Evolutionary conservation across 768 basidiomycete species (phyloP).

Genomic region (Amanita molliuscula): DNA sequence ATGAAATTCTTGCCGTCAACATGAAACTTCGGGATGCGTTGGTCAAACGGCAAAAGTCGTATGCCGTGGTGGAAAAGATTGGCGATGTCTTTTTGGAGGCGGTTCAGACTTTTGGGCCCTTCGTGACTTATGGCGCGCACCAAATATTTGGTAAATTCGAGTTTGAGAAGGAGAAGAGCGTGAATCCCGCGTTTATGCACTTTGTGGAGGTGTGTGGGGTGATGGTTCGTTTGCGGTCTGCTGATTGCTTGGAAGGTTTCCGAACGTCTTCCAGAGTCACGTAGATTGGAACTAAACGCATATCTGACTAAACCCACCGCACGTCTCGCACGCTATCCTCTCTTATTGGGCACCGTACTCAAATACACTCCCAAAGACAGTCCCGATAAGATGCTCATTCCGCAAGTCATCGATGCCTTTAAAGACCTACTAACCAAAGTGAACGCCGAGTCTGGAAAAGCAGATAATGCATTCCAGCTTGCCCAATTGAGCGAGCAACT

Average conservation of each 20-base stretch:
- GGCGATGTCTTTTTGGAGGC: constrained; percentile 85
- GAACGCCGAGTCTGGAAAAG: constrained; percentile 88
- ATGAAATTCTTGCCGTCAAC: constrained; percentile 89
- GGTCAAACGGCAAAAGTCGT: constrained; percentile 90
- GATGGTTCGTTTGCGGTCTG: not conserved
- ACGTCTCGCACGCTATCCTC: constrained; percentile 91
- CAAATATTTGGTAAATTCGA: constrained; percentile 98
- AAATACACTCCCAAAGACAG: constrained; percentile 90
- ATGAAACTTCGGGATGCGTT: constrained; percentile 86
- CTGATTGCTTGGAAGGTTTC: constrained; percentile 44
- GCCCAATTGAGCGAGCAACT: constrained; percentile 90
- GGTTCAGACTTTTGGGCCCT: constrained; percentile 84
- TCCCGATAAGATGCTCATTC: constrained; percentile 70
- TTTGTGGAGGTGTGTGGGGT: constrained; percentile 79
- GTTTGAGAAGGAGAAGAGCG: constrained; percentile 96
- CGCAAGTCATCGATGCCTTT: constrained; percentile 67
- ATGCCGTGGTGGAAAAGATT: constrained; percentile 85
- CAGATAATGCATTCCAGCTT: constrained; percentile 94
- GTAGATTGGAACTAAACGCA: constrained; percentile 94
- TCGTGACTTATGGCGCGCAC: constrained; percentile 92
- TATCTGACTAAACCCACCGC: constrained; percentile 98
- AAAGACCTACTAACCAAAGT: constrained; percentile 80
- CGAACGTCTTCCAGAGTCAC: constrained; percentile 88
- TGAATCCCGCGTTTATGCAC: constrained; percentile 84
- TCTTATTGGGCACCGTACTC: constrained; percentile 82